Evolutionary conservation across 257 asterid species (phyloP).

Genomic region (Cinchona pubescens): DNA sequence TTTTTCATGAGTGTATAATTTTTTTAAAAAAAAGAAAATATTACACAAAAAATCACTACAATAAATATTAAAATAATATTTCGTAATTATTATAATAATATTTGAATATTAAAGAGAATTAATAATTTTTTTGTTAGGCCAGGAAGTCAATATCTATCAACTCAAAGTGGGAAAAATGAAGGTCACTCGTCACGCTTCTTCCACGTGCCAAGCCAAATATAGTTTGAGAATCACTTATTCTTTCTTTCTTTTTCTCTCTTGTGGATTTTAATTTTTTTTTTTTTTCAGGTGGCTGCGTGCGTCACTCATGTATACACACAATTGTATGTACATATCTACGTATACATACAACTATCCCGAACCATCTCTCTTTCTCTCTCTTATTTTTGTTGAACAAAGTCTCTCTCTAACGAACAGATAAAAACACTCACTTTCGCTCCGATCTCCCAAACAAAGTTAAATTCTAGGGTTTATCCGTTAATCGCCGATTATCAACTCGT

Average conservation of each 20-base stretch:
- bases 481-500: neutral
- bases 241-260: slow-evolving; percentile 6
- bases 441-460: slow-evolving; percentile 20
- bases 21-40: too few relatives aligned
- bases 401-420: too few relatives aligned
- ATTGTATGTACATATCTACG: neutral
- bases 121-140: too few relatives aligned
- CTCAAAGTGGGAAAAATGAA: neutral
- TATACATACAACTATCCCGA: neutral
- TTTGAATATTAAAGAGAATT: too few relatives aligned
- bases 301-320: too few relatives aligned
- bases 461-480: slow-evolving; percentile 23
- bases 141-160: too few relatives aligned
- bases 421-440: too few relatives aligned
- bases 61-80: too few relatives aligned
- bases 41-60: too few relatives aligned
- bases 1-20: too few relatives aligned
- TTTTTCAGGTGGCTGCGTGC: slow-evolving; percentile 16
- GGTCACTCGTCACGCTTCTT: neutral
- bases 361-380: slow-evolving; percentile 3
- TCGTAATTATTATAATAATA: too few relatives aligned
- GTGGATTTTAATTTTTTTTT: slow-evolving; percentile 13
- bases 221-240: slow-evolving; percentile 8
- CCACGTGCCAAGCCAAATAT: slow-evolving; percentile 24
- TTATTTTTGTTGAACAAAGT: too few relatives aligned